A percentile compares a stretch with the other conserved stretches of the same genome.
These are phyloP conservation scores for Microdochium nivale DNA, from an alignment of 2,329 filamentous ascomycete genomes.

Conservation along the genomic window DNA sequence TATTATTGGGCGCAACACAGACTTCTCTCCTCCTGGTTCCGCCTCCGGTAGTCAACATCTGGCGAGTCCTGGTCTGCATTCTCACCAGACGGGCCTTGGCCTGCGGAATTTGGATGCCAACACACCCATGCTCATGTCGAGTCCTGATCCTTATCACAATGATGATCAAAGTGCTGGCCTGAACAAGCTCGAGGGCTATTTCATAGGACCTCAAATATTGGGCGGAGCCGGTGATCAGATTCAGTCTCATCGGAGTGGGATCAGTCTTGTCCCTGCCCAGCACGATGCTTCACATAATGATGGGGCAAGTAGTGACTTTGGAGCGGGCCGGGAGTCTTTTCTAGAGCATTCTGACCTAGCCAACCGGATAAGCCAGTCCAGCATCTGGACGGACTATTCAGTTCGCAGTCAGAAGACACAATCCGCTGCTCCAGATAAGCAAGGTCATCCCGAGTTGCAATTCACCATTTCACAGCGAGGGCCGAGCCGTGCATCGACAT, in stretches of 20 bases:
- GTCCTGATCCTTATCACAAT: conserved; percentile 5
- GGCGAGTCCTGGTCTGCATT: not conserved
- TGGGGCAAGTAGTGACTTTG: not conserved
- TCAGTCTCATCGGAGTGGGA: not conserved
- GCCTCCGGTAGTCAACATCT: not conserved
- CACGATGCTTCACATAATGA: not conserved
- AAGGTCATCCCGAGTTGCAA: not conserved
- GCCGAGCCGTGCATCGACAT: not conserved
- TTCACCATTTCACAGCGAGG: not conserved
- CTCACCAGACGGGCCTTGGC: not conserved
- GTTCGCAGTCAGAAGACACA: conserved; percentile 32
- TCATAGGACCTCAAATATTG: conserved; percentile 17
- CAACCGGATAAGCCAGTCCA: conserved; percentile 44
- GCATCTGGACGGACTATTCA: conserved; percentile 53
- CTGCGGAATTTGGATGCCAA: not conserved
- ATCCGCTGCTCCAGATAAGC: not conserved
- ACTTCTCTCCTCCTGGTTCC: conserved; percentile 17
- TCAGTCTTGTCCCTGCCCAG: not conserved
- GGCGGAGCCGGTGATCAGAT: conserved; percentile 8
- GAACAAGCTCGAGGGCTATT: conserved; percentile 20
- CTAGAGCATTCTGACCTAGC: conserved; percentile 32
- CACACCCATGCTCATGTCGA: conserved; percentile 2
- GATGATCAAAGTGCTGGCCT: conserved; percentile 14
- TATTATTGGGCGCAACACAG: conserved; percentile 36
- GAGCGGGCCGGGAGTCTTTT: conserved; percentile 34